phyloP scores from a whole-genome alignment of 140 eudicot genomes.

The Anethum foeniculum region DNA sequence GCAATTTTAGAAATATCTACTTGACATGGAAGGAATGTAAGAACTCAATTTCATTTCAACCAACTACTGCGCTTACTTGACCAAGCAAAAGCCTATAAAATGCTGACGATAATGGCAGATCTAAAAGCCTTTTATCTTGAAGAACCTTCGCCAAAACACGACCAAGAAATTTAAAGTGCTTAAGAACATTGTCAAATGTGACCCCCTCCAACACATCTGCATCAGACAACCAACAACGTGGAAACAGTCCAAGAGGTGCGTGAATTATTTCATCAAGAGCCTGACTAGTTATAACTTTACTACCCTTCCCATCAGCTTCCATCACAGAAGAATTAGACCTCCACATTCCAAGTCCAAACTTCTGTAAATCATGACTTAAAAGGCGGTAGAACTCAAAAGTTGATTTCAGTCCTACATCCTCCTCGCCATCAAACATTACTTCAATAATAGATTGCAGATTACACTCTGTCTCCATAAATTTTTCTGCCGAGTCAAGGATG shows the following conservation, averaged over 20 bases:
- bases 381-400: conserved; percentile 87
- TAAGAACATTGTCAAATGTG: conserved; percentile 55
- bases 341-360: conserved; percentile 73
- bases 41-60: neutral
- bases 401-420: conserved; percentile 92
- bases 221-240: conserved; percentile 68
- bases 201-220: conserved; percentile 50
- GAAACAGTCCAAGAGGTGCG: conserved; percentile 85
- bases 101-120: no score
- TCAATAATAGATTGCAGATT: conserved; percentile 87
- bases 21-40: neutral
- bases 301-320: conserved; percentile 37
- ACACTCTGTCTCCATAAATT: conserved; percentile 94
- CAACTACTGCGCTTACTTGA: conserved; percentile 28
- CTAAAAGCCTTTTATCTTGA: no score
- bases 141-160: no score
- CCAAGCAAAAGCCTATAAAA: no score
- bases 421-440: conserved; percentile 76
- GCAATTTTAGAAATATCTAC: neutral
- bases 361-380: conserved; percentile 82
- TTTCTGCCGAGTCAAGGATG: conserved; percentile 83
- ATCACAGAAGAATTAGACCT: conserved; percentile 43
- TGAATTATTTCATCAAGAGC: conserved; percentile 32
- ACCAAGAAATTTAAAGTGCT: no score
- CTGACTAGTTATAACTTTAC: conserved; percentile 7